phyloP scores from a whole-genome alignment of 352 stramenopile genomes.

The Elongisporangium undulatum region DNA sequence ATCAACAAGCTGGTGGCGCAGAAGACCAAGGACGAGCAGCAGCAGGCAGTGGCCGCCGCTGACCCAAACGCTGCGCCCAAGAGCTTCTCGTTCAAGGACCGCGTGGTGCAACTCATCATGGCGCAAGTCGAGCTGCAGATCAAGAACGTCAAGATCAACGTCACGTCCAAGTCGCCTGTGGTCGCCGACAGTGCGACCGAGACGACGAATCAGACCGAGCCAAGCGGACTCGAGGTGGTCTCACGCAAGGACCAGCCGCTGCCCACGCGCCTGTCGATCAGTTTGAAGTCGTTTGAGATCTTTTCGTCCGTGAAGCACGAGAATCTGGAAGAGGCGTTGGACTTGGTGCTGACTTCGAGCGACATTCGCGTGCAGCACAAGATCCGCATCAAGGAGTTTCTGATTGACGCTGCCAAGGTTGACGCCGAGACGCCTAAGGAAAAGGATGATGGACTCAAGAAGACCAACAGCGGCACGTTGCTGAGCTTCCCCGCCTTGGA shows the following conservation, averaged over 20 bases:
- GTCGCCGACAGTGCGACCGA: conserved; percentile 16
- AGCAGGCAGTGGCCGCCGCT: conserved; percentile 9
- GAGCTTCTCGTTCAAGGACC: conserved; percentile 54
- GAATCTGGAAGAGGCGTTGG: conserved; percentile 28
- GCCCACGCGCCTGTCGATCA: conserved; percentile 31
- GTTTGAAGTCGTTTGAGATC: conserved; percentile 31
- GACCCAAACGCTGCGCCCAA: conserved; percentile 11
- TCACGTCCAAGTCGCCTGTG: conserved; percentile 23
- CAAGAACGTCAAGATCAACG: conserved; percentile 30
- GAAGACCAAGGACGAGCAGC: conserved; percentile 29
- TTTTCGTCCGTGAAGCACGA: conserved; percentile 45
- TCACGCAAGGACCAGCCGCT: conserved; percentile 18
- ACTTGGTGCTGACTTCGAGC: conserved; percentile 41
- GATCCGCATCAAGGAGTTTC: conserved; percentile 43
- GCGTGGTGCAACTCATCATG: conserved; percentile 53
- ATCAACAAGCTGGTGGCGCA: conserved; percentile 24
- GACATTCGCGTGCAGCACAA: conserved; percentile 47
- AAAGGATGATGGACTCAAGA: conserved; percentile 22
- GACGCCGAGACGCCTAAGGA: conserved; percentile 8
- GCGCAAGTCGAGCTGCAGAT: conserved; percentile 56
- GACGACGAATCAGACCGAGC: conserved; percentile 11
- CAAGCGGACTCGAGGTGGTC: not conserved
- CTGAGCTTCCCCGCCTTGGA: conserved; percentile 34
- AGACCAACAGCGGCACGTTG: conserved; percentile 22
- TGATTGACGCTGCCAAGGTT: conserved; percentile 33